phyloP scores from a whole-genome alignment of 2,329 filamentous ascomycete genomes.

The Simplicillium sp. region DNA sequence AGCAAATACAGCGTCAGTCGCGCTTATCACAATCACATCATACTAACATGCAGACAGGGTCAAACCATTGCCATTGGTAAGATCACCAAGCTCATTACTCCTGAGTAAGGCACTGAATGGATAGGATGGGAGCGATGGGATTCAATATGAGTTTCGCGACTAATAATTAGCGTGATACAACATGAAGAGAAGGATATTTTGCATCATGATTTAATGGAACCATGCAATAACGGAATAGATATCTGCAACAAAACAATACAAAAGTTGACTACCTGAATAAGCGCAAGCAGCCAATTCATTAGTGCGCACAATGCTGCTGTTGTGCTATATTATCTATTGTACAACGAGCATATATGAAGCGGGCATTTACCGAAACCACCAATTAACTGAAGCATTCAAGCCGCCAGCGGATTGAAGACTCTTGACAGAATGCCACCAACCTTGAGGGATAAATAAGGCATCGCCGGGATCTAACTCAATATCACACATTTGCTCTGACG shows the following conservation, averaged over 20 bases:
- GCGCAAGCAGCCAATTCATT: too few relatives aligned
- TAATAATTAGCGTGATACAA: neutral
- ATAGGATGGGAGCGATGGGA: too few relatives aligned
- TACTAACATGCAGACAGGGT: constrained; percentile 44
- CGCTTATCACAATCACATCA: neutral
- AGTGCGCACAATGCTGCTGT: too few relatives aligned
- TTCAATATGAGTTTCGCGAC: too few relatives aligned
- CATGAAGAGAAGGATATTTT: constrained; percentile 1
- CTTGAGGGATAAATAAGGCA: constrained; percentile 30
- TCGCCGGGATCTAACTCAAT: constrained; percentile 46
- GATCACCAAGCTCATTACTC: constrained; percentile 74
- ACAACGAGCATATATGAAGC: too few relatives aligned
- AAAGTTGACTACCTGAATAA: too few relatives aligned
- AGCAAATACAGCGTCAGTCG: neutral
- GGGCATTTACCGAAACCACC: constrained; percentile 30
- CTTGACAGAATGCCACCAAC: constrained; percentile 37
- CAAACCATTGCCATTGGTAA: constrained; percentile 99
- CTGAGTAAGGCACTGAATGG: constrained; percentile 9
- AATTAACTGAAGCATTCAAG: constrained; percentile 33
- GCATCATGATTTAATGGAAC: too few relatives aligned
- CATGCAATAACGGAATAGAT: too few relatives aligned
- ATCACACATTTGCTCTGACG: constrained; percentile 32
- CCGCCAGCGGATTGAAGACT: constrained; percentile 22
- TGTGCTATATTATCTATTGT: too few relatives aligned
- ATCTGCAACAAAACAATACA: neutral